Base-by-base conservation (phyloP, 2,329 filamentous ascomycete species). In the Aspergillus aculeatinus region DNA sequence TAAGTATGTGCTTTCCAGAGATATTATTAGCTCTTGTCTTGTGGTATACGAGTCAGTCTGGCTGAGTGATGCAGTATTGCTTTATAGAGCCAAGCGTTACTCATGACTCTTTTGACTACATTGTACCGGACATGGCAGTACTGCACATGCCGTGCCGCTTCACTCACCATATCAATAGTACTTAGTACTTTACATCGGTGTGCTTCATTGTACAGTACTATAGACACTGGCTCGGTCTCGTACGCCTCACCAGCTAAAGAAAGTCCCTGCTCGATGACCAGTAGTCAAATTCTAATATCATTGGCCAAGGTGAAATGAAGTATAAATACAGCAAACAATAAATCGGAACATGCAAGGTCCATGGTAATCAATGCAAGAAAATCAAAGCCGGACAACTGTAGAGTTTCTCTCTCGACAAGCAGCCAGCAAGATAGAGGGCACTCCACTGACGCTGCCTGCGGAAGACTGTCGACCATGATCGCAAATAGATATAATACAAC, bases 251-350 rank as follows among this genome's bases (percentile, higher is more conserved):
- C 27, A 29, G 39, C 16, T 19, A 44, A 19, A 19, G 14, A 10
- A 35, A 35, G 33, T 9, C 39, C 14, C 3, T 44, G 16, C 16
- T 44, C 6, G 14, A 44, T 16, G 39, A 19, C 39, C 39, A 19
- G 16, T 12, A 48, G 31, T 48, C 29, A 16, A 33, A 55, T 29
- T 21, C 53, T 25, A 52, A 50, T 63, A 57, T 59, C 60, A 71
- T 71, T 72, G 68, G 63, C 25, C 54, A 57, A 53, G 49, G 44
- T 48, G 39, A 52, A 33, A 33, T 50, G 59, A 68, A 67, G 57
- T 74, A 74, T 73, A 74, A 72, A 63, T 74, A 74, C 70, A 74
- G 60, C 63, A 61, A 68, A 69, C 63, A 59, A 67, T 23, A 69
- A 57, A 62, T 65, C 53, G 61, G 61, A 65, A 69, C 67, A 69